These are phyloP conservation scores for Rhododendron mucronatum DNA, from an alignment of 148 eudicot genomes.

Conservation along the genomic window DNA sequence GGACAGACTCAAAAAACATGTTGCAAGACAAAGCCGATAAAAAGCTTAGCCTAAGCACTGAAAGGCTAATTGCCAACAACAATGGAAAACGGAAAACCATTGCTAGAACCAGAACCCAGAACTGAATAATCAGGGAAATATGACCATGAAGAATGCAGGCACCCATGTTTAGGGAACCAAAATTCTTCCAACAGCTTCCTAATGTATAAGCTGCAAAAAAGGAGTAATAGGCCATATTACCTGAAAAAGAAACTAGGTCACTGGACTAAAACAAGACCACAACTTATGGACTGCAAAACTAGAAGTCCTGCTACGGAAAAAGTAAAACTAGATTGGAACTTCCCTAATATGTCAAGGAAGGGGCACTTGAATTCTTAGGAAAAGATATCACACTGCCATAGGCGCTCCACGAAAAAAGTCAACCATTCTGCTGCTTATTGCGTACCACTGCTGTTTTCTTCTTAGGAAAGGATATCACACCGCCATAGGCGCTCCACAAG, in stretches of 20 bases:
- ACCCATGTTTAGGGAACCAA: constrained; percentile 22
- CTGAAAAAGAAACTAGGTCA: constrained; percentile 44
- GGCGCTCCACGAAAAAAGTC: constrained; percentile 43
- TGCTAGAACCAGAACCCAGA: constrained; percentile 24
- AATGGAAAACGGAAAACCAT: constrained; percentile 7
- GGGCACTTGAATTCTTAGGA: constrained; percentile 19
- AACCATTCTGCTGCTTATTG: constrained; percentile 41
- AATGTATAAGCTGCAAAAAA: constrained; percentile 48
- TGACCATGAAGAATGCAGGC: constrained; percentile 30
- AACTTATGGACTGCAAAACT: constrained; percentile 65
- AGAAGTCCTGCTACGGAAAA: constrained; percentile 16
- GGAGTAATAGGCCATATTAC: constrained; percentile 31
- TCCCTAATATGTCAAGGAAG: neutral
- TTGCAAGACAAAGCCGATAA: neutral
- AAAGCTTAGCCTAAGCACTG: constrained; percentile 20
- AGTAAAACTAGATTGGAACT: constrained; percentile 1
- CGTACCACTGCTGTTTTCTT: constrained; percentile 39
- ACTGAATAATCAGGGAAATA: constrained; percentile 39
- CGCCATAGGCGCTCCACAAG: constrained; percentile 46
- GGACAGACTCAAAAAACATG: constrained; percentile 6
- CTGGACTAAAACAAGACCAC: constrained; percentile 30
- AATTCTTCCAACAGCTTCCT: constrained; percentile 65
- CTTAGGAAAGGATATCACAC: constrained; percentile 69
- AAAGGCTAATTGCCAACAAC: constrained; percentile 5
- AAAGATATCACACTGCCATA: constrained; percentile 67